Evolutionary conservation across 1,139 yeast genomes (phyloP).

Genomic region (Hansenula sp.): DNA sequence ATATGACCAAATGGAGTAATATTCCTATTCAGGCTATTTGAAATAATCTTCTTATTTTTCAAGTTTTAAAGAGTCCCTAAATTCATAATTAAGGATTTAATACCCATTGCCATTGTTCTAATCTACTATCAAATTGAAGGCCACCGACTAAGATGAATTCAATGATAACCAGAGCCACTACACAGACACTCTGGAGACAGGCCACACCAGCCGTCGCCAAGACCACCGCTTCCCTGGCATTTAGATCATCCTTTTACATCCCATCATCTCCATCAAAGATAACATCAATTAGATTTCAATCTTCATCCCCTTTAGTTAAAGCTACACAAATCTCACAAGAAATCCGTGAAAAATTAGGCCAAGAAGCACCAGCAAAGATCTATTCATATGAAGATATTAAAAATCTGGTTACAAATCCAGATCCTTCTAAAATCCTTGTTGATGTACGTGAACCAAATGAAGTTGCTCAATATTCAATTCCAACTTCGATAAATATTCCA

Average conservation of each 20-base stretch:
- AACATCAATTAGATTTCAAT: conserved; percentile 9
- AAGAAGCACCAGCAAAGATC: conserved; percentile 38
- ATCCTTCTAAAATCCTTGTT: conserved; percentile 49
- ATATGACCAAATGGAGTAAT: neutral
- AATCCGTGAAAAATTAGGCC: conserved; percentile 8
- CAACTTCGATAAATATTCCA: conserved; percentile 84
- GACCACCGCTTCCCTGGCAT: neutral
- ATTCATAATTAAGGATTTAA: too few relatives aligned
- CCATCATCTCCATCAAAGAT: neutral
- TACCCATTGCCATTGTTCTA: too few relatives aligned
- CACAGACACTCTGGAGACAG: neutral
- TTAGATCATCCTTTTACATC: neutral
- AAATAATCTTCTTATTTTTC: neutral
- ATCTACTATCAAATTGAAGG: too few relatives aligned
- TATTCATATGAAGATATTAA: conserved; percentile 59
- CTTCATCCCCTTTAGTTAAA: conserved; percentile 9
- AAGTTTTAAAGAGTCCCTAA: neutral
- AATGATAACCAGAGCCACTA: neutral
- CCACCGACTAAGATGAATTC: too few relatives aligned
- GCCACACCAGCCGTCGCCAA: neutral
- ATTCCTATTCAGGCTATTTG: conserved; percentile 5
- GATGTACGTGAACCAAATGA: conserved; percentile 95
- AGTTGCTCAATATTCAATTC: conserved; percentile 67
- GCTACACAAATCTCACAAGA: conserved; percentile 10
- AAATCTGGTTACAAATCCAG: conserved; percentile 38